phyloP scores from a whole-genome alignment of 129 eudicot species.

The Erigeron canadensis region DNA sequence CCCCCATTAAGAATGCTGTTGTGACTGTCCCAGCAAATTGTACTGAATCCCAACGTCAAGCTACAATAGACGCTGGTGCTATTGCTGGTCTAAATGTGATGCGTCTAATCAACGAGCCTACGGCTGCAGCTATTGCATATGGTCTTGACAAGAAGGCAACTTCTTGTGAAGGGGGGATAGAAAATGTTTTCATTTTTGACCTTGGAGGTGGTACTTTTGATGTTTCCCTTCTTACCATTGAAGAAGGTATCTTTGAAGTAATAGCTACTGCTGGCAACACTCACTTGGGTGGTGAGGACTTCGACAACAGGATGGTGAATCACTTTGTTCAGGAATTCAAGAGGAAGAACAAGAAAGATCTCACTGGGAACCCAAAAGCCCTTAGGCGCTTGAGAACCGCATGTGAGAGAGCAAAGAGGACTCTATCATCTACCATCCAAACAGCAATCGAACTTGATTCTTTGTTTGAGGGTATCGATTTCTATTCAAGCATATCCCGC shows the following conservation, averaged over 20 bases:
- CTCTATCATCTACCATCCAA: constrained; percentile 22
- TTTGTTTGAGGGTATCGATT: constrained; percentile 31
- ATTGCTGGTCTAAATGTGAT: constrained; percentile 28
- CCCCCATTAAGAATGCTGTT: constrained; percentile 20
- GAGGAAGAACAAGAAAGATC: constrained; percentile 29
- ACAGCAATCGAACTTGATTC: constrained; percentile 32
- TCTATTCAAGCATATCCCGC: constrained; percentile 26
- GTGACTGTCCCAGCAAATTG: constrained; percentile 32
- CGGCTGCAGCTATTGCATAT: constrained; percentile 30
- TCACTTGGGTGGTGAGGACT: constrained; percentile 38
- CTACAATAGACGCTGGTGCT: constrained; percentile 27
- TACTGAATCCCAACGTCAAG: constrained; percentile 29
- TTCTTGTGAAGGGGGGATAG: constrained; percentile 3
- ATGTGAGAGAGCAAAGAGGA: constrained; percentile 33
- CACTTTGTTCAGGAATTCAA: constrained; percentile 28
- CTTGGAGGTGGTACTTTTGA: constrained; percentile 38
- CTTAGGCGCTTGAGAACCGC: constrained; percentile 23
- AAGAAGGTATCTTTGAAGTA: constrained; percentile 30
- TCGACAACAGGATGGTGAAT: constrained; percentile 36
- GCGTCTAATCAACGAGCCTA: constrained; percentile 27
- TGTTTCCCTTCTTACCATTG: constrained; percentile 27
- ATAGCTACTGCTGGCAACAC: constrained; percentile 28
- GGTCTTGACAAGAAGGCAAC: constrained; percentile 31
- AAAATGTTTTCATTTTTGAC: constrained; percentile 32
- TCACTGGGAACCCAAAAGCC: constrained; percentile 27